phyloP scores from a whole-genome alignment of 176 grass and related monocot genomes.

The Sorghum bicolor region Sorghum_bicolor_NCBIv3 NC_012873.2:701001-701500 shows the following conservation, averaged over 20 bases:
- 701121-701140: constrained; percentile 49
- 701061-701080: constrained; percentile 27
- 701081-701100: constrained; percentile 26
- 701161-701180: constrained; percentile 15
- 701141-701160: constrained; percentile 22
- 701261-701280: constrained; percentile 46
- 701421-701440: constrained; percentile 63
- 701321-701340: constrained; percentile 5
- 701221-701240: constrained; percentile 62
- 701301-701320: neutral
- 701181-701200: constrained; percentile 50
- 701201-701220: constrained; percentile 48
- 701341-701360: neutral
- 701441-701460: constrained; percentile 21
- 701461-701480: constrained; percentile 19
- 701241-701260: constrained; percentile 42
- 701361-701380: constrained; percentile 55
- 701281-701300: constrained; percentile 18
- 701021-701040: neutral
- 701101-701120: constrained; percentile 60
- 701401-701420: constrained; percentile 31
- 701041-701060: neutral
- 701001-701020: neutral
- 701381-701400: constrained; percentile 7
- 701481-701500: constrained; percentile 16